Evolutionary conservation across 2,329 filamentous ascomycete genomes (phyloP).

Genomic region (Penicillium polonicum): DNA sequence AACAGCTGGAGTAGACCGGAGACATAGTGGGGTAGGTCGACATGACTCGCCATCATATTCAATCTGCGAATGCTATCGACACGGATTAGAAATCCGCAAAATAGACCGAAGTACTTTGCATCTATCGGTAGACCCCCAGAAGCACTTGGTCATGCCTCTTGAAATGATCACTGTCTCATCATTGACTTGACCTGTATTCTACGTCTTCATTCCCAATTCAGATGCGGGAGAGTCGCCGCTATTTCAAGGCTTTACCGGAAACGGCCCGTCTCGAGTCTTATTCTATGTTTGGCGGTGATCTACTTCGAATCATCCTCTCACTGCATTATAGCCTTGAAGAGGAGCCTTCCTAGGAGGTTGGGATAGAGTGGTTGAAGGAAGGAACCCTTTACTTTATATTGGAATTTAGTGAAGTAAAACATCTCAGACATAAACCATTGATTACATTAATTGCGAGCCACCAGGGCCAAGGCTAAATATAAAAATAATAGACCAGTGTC

Average conservation of each 20-base stretch:
- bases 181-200: not conserved
- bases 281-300: not conserved
- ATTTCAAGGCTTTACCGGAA: not conserved
- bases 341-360: not conserved
- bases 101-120: not conserved
- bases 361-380: not conserved
- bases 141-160: not conserved
- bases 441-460: conserved; percentile 20
- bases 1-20: not conserved
- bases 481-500: not conserved
- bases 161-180: not conserved
- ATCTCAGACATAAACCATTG: conserved; percentile 1
- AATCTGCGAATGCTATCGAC: not conserved
- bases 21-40: not conserved
- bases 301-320: not conserved
- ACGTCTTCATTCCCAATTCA: not conserved
- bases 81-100: not conserved
- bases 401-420: not conserved
- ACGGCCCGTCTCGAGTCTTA: not conserved
- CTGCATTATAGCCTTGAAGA: not conserved
- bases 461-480: conserved; percentile 3
- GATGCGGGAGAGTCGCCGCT: not conserved
- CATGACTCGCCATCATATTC: too few relatives aligned
- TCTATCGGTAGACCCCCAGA: not conserved
- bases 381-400: not conserved